Evolutionary conservation across 1,284 basidiomycete species (phyloP).

Genomic region (Athelia sp.): DNA sequence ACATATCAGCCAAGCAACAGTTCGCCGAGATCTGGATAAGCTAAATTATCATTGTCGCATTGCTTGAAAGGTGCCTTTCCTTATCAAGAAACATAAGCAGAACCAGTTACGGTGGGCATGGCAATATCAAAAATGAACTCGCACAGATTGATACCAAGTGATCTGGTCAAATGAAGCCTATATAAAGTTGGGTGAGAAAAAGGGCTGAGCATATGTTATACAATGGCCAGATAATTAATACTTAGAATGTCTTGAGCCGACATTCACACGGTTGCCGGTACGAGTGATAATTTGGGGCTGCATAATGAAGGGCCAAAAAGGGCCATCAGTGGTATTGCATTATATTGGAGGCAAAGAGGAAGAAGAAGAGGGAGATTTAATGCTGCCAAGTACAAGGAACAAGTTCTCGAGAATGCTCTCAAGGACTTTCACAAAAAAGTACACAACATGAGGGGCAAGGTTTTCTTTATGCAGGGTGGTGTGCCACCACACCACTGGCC

Average conservation of each 20-base stretch:
- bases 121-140: too few relatives aligned
- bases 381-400: slow-evolving; percentile 3
- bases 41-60: too few relatives aligned
- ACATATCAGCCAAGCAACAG: too few relatives aligned
- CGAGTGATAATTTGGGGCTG: slow-evolving; percentile 15
- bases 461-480: slow-evolving; percentile 14
- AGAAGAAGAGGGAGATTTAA: too few relatives aligned
- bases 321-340: slow-evolving; percentile 13
- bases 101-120: too few relatives aligned
- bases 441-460: neutral
- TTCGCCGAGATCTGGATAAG: too few relatives aligned
- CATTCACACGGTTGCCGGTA: slow-evolving; percentile 10
- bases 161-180: slow-evolving; percentile 6
- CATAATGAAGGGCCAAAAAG: slow-evolving; percentile 10
- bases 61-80: too few relatives aligned
- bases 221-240: slow-evolving; percentile 1
- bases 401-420: slow-evolving; percentile 9
- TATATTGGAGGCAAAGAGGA: too few relatives aligned
- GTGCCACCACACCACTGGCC: slow-evolving; percentile 10
- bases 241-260: slow-evolving; percentile 10
- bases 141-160: neutral
- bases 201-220: slow-evolving; percentile 6
- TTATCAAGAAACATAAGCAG: too few relatives aligned
- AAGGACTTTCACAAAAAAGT: slow-evolving; percentile 3
- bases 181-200: slow-evolving; percentile 4